Evolutionary conservation across 768 basidiomycete genomes (phyloP).

Genomic region (Leccinum ochraceum): DNA sequence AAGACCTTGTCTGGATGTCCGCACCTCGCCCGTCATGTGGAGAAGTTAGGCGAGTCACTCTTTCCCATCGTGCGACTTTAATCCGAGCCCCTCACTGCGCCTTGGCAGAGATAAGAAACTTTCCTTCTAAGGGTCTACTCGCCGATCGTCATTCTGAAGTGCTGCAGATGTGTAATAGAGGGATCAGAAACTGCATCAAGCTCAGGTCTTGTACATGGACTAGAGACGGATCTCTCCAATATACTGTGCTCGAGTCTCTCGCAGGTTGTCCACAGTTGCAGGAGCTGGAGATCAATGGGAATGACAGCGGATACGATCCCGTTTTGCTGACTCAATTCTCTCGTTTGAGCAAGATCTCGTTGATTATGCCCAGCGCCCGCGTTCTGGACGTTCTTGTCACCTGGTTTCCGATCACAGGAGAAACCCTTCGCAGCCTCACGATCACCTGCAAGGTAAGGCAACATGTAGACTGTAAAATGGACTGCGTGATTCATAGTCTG

Average conservation of each 20-base stretch:
- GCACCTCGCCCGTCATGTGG: conserved; percentile 59
- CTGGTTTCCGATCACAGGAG: conserved; percentile 51
- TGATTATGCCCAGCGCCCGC: conserved; percentile 72
- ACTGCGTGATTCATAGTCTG: neutral
- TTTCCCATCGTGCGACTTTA: conserved; percentile 1
- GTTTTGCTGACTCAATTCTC: conserved; percentile 49
- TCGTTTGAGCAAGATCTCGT: conserved; percentile 53
- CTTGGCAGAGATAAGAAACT: conserved; percentile 66
- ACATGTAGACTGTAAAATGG: neutral
- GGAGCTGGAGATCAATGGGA: conserved; percentile 74
- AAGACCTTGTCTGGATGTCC: conserved; percentile 54
- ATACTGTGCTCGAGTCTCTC: conserved; percentile 57
- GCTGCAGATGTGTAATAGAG: conserved; percentile 44
- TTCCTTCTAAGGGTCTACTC: conserved; percentile 56
- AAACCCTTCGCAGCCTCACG: conserved; percentile 55
- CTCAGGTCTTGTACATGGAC: conserved; percentile 76
- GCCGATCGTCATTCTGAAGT: conserved; percentile 35
- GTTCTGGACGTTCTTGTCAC: conserved; percentile 50
- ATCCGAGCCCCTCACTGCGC: conserved; percentile 2
- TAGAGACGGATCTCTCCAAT: conserved; percentile 70
- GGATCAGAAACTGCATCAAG: conserved; percentile 60
- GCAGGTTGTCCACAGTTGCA: conserved; percentile 41
- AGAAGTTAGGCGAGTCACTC: conserved; percentile 50
- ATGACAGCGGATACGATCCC: conserved; percentile 50
- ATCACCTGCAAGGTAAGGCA: conserved; percentile 66